Evolutionary conservation across 2,329 filamentous ascomycete species (phyloP), one percentile per base, ranked within the genome.

Genomic region (Myriosclerotinia scirpicola): DNA sequence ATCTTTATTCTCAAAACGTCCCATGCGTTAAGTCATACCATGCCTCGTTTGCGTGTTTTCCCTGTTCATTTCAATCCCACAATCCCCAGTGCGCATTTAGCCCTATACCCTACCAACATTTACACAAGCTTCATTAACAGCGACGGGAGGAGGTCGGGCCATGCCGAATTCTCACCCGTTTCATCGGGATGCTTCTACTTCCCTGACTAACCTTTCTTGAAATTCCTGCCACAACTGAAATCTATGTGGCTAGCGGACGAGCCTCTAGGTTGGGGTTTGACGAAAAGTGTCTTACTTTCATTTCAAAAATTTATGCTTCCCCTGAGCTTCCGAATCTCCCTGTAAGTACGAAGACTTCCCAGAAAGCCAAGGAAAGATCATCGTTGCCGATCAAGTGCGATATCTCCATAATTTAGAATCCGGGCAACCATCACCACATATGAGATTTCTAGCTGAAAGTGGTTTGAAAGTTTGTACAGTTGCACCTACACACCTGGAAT

Each of bases 251-350:
- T 50, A 60, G 42, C 40, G 42, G 20, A n/a, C 34, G 54, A 58
- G 46, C 14, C 17, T 50, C 5, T 8, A 20, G 20, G 42, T 17
- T 15, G 36, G 36, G 26, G 17, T 44, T 50, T 60, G 36, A 44
- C 22, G 46, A 42, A 54, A 60, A 30, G 30, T 65, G 54, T 61
- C 64, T 65, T 54, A 61, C 36, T n/a, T 15, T 60, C 15, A 65
- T 65, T 50, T 53, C 15, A 52, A 36, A 12, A 17, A 30, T 50
- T 22, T 50, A 8, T 50, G n/a, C 22, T 42, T 8, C 22, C 48
- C 34, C 34, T 40, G 59, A 61, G 34, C 56, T n/a, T 26, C 11
- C 11, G 4, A 34, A 48, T 48, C 56, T 60, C 30, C 30, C 42
- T 36, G 26, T 38, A 38, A 48, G 56, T 38, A 36, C 30, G n/a